Conservation (phyloP, 495 filamentous ascomycete species). For the Amphirosellinia nigrospora region DNA sequence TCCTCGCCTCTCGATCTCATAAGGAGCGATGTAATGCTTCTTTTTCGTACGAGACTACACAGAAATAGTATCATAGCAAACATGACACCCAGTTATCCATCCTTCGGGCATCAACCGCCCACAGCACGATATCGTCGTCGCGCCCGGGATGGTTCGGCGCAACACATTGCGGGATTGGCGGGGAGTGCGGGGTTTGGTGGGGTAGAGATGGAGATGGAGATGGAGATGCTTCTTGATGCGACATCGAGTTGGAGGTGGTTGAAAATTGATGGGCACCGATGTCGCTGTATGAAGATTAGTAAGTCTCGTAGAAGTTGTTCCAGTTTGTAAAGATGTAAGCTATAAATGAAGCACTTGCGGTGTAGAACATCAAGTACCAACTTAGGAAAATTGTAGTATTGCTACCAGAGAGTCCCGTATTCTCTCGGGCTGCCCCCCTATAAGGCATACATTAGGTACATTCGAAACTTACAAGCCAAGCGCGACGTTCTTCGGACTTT, state of each 20-base stretch:
- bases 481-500: not conserved
- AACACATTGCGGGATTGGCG: constrained; percentile 6
- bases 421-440: not conserved
- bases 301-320: not conserved
- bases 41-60: too few relatives aligned
- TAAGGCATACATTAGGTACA: not conserved
- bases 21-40: too few relatives aligned
- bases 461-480: not conserved
- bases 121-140: not conserved
- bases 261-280: not conserved
- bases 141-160: not conserved
- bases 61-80: not conserved
- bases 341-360: too few relatives aligned
- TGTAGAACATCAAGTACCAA: not conserved
- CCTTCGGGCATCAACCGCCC: not conserved
- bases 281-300: not conserved
- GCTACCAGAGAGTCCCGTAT: not conserved
- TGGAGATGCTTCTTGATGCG: not conserved
- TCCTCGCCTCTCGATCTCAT: too few relatives aligned
- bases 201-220: constrained; percentile 6
- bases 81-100: not conserved
- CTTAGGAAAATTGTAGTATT: not conserved
- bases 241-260: not conserved
- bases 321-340: too few relatives aligned
- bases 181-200: constrained; percentile 20